These are phyloP conservation scores for Nothophoma quercina DNA, from an alignment of 2,329 filamentous ascomycete genomes.

Conservation along the genomic window DNA sequence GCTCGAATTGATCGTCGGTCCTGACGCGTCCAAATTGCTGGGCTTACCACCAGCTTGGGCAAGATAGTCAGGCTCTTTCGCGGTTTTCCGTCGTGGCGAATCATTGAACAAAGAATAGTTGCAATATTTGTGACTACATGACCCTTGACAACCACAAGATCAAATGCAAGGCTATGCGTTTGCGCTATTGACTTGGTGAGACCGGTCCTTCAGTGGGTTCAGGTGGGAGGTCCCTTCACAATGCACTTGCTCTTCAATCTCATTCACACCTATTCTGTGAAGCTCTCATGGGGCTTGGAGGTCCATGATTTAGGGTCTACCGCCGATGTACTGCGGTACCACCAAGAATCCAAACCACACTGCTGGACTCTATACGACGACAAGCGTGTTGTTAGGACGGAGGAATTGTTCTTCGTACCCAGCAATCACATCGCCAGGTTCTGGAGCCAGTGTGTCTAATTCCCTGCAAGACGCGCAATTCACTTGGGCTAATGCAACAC, in stretches of 20 bases:
- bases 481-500: not conserved
- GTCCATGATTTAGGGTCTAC: not conserved
- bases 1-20: not conserved
- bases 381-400: not conserved
- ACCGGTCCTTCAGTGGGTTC: too few relatives aligned
- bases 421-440: slow-evolving; percentile 1
- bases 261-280: too few relatives aligned
- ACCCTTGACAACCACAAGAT: not conserved
- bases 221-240: too few relatives aligned
- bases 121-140: not conserved
- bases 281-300: not conserved
- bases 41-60: not conserved
- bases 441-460: not conserved
- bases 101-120: not conserved
- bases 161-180: not conserved
- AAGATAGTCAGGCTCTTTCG: not conserved
- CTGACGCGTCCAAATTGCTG: not conserved
- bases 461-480: not conserved
- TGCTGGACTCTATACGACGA: not conserved
- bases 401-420: not conserved
- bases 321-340: not conserved
- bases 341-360: not conserved
- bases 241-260: too few relatives aligned
- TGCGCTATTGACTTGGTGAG: not conserved
- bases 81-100: not conserved